Percentiles rank a stretch among this genome's conserved stretches.
These are phyloP conservation scores for Botrytis paeoniae DNA, from an alignment of 2,329 filamentous ascomycete species.

Conservation along the genomic window DNA sequence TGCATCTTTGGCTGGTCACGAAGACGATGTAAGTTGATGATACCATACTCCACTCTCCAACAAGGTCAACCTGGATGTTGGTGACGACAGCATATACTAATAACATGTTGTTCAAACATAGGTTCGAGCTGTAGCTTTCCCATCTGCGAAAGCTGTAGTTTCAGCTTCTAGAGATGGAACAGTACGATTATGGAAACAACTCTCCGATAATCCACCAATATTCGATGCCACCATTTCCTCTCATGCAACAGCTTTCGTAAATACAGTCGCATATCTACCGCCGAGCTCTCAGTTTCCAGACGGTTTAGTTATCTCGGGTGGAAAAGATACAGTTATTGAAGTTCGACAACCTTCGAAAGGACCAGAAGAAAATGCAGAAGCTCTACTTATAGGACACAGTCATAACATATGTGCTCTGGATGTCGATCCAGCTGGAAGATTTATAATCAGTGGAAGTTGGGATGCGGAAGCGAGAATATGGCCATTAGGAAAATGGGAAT, in stretches of 20 bases:
- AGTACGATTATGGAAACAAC: slow-evolving; percentile 79
- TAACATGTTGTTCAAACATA: slow-evolving; percentile 40
- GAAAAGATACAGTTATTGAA: slow-evolving; percentile 90
- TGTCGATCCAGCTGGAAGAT: slow-evolving; percentile 66
- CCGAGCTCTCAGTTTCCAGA: slow-evolving; percentile 65
- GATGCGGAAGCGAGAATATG: slow-evolving; percentile 85
- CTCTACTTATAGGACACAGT: slow-evolving; percentile 79
- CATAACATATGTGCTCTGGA: slow-evolving; percentile 88
- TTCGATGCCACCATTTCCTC: slow-evolving; percentile 78
- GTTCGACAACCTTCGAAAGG: slow-evolving; percentile 69
- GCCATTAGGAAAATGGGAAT: slow-evolving; percentile 82
- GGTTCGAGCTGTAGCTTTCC: slow-evolving; percentile 85
- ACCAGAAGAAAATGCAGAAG: slow-evolving; percentile 74
- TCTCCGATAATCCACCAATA: slow-evolving; percentile 59
- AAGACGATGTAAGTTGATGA: slow-evolving; percentile 75
- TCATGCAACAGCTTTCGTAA: slow-evolving; percentile 82
- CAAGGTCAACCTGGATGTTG: slow-evolving; percentile 1
- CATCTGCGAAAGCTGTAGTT: slow-evolving; percentile 66
- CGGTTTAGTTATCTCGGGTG: slow-evolving; percentile 81
- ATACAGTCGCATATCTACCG: slow-evolving; percentile 73
- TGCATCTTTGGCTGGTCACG: slow-evolving; percentile 82
- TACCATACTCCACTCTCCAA: slow-evolving; percentile 20
- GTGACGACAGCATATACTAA: not conserved
- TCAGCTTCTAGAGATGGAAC: slow-evolving; percentile 91
- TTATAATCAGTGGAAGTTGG: slow-evolving; percentile 90